A percentile compares a stretch with the other conserved stretches of the same genome.
phyloP scores from a whole-genome alignment of 495 filamentous ascomycete species.

The Cladorrhinum samala region DNA sequence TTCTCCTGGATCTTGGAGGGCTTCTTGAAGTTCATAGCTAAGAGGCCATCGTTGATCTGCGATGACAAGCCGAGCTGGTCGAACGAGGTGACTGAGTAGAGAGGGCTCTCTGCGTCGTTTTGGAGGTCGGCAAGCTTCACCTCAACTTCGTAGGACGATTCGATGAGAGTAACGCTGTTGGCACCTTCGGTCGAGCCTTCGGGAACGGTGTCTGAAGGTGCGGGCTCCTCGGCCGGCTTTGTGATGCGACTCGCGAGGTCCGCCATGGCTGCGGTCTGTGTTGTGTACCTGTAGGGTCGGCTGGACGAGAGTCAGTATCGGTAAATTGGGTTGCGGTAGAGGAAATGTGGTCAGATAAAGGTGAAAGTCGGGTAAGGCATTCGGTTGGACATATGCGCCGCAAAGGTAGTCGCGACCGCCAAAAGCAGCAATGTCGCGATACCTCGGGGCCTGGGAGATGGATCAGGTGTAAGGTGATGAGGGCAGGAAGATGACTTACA shows the following conservation, averaged over 20 bases:
- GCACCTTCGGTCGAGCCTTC: conserved; percentile 47
- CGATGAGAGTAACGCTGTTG: conserved; percentile 51
- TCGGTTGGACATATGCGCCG: not conserved
- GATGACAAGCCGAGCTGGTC: conserved; percentile 70
- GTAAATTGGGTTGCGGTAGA: not conserved
- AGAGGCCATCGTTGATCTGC: conserved; percentile 52
- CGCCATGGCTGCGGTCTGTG: conserved; percentile 31
- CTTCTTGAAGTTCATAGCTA: conserved; percentile 82
- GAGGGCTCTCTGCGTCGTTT: conserved; percentile 75
- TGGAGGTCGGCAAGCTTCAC: conserved; percentile 89
- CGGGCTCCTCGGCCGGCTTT: conserved; percentile 28
- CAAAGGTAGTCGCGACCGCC: not conserved
- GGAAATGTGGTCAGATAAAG: too few species aligned
- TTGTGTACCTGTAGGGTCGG: too few species aligned
- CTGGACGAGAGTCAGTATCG: not conserved
- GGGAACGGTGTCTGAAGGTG: conserved; percentile 32
- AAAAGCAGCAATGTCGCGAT: not conserved
- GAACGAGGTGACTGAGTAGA: conserved; percentile 79
- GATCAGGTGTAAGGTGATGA: not conserved
- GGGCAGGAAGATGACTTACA: too few species aligned
- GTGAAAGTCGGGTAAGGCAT: not conserved
- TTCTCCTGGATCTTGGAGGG: conserved; percentile 96
- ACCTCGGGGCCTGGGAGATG: too few species aligned
- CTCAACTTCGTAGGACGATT: conserved; percentile 72
- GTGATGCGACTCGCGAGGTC: conserved; percentile 61